Evolutionary conservation across 495 filamentous ascomycete species (phyloP), one percentile per base, ranked within the genome.

Genomic region (Tuber borchii): DNA sequence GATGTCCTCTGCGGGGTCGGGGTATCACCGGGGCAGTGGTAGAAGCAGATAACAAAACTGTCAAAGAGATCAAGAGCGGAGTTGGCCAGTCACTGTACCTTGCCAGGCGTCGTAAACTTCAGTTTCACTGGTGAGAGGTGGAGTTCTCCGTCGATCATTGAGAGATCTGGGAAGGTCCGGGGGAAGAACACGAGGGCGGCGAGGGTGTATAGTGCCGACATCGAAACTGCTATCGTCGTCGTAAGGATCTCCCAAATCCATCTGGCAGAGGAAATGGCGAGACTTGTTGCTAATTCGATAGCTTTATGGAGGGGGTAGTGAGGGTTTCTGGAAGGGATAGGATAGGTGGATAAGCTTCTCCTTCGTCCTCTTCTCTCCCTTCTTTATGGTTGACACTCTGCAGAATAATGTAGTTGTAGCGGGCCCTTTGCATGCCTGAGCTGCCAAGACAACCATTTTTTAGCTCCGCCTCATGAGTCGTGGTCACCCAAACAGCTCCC

Each of bases 71-170:
- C 70, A 56, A 77, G 68, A 74, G 73, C 72, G 65, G 73, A 68
- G n/a, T 76, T 80, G 65, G 77, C 42, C 73, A 77, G 51, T 72
- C 73, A 74, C 74, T 86, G 76, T 83, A 97, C 95, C 95, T 91
- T 97, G 93, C 95, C 95, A 99, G 75, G 93, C 96, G 88, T 99
- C 95, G 83, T 98, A 98, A 86, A 97, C 92, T 88, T 98, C 94
- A 39, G 93, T 97, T 86, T 97, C 95, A 46, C 84, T 84, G 19
- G 85, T 85, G 7, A 88, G 85, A 44, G 74, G 79, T 20, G 76
- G 79, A 19, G 81, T 76, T 74, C 87, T 89, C 83, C 90, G 89
- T 73, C 95, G 88, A 85, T 98, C 96, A 80, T 98, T 92, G 75
- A 99, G 87, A 69, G 94, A 95, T 79, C 90, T 93, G 8, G 95